These are phyloP conservation scores for Syzygium oleosum DNA, from an alignment of 345 rosid species.

Conservation along the genomic window DNA sequence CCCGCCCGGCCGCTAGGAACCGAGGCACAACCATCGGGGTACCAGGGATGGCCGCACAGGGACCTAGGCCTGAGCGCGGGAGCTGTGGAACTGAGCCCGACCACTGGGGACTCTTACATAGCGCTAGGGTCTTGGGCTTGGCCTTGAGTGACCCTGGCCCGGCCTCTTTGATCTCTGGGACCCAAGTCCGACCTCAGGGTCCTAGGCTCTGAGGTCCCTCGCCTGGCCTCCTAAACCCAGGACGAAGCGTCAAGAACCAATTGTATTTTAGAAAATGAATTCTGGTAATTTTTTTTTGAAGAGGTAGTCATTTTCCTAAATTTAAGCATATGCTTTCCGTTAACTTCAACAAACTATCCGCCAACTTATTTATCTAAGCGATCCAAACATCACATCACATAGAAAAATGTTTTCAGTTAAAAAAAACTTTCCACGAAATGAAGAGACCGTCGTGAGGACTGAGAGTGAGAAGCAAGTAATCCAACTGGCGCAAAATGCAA, in stretches of 20 bases:
- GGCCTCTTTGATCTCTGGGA: not conserved
- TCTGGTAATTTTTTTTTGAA: not conserved
- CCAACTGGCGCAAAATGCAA: too few species aligned
- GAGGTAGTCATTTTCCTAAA: not conserved
- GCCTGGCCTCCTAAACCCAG: not conserved
- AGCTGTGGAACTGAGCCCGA: not conserved
- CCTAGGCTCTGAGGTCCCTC: not conserved
- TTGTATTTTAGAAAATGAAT: not conserved
- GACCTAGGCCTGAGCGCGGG: not conserved
- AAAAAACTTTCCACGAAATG: not conserved
- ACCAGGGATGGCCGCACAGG: rapidly evolving
- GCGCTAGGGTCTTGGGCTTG: not conserved
- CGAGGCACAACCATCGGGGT: not conserved
- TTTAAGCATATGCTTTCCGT: not conserved
- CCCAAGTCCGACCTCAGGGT: not conserved
- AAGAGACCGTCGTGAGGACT: not conserved
- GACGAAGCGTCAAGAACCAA: not conserved
- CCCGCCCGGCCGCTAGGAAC: not conserved
- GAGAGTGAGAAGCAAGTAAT: not conserved
- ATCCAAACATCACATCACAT: not conserved
- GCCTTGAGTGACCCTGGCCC: not conserved
- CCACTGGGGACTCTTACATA: not conserved
- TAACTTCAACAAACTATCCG: not conserved
- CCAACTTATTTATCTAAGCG: not conserved
- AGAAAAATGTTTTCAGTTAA: not conserved